Conservation (phyloP, 805 yeast species). For the Torulaspora franciscae region DNA sequence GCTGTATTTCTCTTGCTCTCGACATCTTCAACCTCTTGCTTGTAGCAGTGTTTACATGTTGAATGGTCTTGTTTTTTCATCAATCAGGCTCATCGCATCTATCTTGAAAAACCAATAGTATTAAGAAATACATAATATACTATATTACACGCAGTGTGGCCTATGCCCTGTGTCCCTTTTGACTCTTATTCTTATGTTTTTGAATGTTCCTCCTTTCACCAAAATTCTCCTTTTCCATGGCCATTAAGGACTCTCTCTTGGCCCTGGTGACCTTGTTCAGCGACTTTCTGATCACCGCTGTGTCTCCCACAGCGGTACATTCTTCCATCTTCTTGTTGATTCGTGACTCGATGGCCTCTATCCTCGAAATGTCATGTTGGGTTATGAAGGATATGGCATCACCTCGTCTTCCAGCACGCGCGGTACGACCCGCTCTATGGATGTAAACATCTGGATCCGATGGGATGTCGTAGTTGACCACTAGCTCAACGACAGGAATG, state of each 20-base stretch:
- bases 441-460: constrained; percentile 95
- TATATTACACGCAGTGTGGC: background rate
- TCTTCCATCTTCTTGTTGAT: constrained; percentile 76
- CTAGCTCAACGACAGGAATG: constrained; percentile 88
- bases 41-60: background rate
- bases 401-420: constrained; percentile 93
- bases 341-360: constrained; percentile 81
- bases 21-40: constrained; percentile 21
- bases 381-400: constrained; percentile 76
- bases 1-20: constrained; percentile 34
- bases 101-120: background rate
- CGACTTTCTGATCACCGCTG: constrained; percentile 66
- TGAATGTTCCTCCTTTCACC: constrained; percentile 65
- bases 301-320: constrained; percentile 67
- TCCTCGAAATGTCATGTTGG: constrained; percentile 76
- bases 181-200: constrained; percentile 36
- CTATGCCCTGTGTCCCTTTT: constrained; percentile 19
- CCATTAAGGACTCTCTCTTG: constrained; percentile 85
- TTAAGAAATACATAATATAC: background rate
- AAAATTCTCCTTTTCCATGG: constrained; percentile 86
- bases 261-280: constrained; percentile 71
- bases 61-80: constrained; percentile 1
- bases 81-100: constrained; percentile 7
- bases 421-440: constrained; percentile 98
- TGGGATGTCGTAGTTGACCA: constrained; percentile 87